phyloP scores from a whole-genome alignment of 2,329 filamentous ascomycete species.

The Blumeriella jaapii region DNA sequence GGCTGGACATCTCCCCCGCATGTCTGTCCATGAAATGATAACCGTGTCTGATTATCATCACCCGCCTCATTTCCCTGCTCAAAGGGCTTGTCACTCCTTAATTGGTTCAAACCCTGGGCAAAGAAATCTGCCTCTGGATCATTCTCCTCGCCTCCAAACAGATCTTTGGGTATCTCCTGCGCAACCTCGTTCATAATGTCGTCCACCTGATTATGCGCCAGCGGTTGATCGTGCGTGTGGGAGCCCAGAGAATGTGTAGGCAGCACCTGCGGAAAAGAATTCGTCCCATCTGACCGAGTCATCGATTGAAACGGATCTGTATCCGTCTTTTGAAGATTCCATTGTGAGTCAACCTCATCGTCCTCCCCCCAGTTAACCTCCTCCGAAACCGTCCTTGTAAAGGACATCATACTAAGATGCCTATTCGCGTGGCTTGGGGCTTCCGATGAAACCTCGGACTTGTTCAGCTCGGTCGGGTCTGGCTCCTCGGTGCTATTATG shows the following conservation, averaged over 20 bases:
- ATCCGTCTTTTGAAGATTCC: slow-evolving; percentile 39
- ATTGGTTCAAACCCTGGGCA: slow-evolving; percentile 24
- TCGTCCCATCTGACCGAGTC: slow-evolving; percentile 44
- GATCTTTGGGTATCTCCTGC: slow-evolving; percentile 21
- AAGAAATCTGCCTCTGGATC: slow-evolving; percentile 36
- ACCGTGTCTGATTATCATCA: slow-evolving; percentile 2
- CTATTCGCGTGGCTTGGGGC: slow-evolving; percentile 32
- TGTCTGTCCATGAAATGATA: slow-evolving; percentile 13
- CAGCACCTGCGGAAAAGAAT: slow-evolving; percentile 51
- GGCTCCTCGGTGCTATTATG: slow-evolving; percentile 13
- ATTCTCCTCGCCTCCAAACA: slow-evolving; percentile 29
- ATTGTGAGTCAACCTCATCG: slow-evolving; percentile 40
- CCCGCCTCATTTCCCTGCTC: not conserved
- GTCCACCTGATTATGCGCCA: slow-evolving; percentile 40
- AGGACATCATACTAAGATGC: slow-evolving; percentile 50
- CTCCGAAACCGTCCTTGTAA: slow-evolving; percentile 51
- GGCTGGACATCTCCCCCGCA: slow-evolving; percentile 22
- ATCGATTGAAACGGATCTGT: slow-evolving; percentile 50
- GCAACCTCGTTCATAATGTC: slow-evolving; percentile 43
- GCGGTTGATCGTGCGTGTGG: slow-evolving; percentile 28
- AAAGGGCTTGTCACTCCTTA: slow-evolving; percentile 2
- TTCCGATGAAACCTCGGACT: slow-evolving; percentile 17
- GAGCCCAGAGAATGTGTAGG: slow-evolving; percentile 28
- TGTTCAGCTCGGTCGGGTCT: slow-evolving; percentile 10
- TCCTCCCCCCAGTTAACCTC: slow-evolving; percentile 50